Conservation (phyloP, 306 rosid species). For the Crotalaria pallida region DNA sequence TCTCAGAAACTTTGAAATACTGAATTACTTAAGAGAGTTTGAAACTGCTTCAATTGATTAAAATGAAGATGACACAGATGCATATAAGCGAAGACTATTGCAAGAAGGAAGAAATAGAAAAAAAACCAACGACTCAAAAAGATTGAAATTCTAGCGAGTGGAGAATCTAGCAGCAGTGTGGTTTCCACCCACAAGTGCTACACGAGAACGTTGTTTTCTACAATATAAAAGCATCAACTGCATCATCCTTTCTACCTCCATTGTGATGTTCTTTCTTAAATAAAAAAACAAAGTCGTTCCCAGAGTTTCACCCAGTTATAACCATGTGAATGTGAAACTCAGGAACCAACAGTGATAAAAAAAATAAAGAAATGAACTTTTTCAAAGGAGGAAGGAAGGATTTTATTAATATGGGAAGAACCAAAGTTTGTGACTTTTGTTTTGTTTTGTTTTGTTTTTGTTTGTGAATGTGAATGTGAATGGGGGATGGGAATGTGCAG, state of each 20-base stretch:
- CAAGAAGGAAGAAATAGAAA: background rate
- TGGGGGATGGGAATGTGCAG: background rate
- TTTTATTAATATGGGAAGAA: background rate
- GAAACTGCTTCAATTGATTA: background rate
- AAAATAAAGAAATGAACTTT: background rate
- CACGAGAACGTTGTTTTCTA: conserved; percentile 35
- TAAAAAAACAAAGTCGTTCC: conserved; percentile 7
- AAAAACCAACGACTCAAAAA: background rate
- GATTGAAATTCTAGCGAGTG: conserved; percentile 41
- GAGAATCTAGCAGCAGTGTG: conserved; percentile 75
- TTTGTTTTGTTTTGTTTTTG: background rate
- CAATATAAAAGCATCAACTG: conserved; percentile 44
- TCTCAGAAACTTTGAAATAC: background rate
- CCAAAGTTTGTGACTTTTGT: background rate
- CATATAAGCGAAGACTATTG: conserved; percentile 3
- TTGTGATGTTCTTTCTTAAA: background rate
- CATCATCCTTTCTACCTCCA: conserved; percentile 56
- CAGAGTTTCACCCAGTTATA: conserved; percentile 19
- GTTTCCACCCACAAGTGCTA: conserved; percentile 72
- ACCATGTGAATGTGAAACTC: background rate
- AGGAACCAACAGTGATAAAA: conserved; percentile 11
- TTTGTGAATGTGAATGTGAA: background rate
- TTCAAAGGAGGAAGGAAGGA: background rate
- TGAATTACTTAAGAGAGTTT: background rate
- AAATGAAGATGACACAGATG: conserved; percentile 25